Evolutionary conservation across 148 eudicot species (phyloP).

Genomic region (Rhododendron molle): DNA sequence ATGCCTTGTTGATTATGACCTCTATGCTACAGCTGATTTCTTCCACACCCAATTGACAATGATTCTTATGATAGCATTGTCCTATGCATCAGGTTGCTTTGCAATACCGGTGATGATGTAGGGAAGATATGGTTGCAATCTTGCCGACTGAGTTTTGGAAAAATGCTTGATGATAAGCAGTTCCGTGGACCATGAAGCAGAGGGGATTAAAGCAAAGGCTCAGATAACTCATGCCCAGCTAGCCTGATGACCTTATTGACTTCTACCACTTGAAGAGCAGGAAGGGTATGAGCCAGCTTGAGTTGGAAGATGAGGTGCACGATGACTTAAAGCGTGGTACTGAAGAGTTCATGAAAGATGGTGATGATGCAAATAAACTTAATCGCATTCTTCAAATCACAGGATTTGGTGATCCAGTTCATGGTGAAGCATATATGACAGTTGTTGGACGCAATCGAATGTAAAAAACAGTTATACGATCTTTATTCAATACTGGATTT

Average conservation of each 20-base stretch:
- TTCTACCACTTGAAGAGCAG: constrained; percentile 95
- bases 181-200: constrained; percentile 80
- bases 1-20: constrained; percentile 62
- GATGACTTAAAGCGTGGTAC: constrained; percentile 95
- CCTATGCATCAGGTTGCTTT: constrained; percentile 74
- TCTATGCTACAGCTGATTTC: constrained; percentile 78
- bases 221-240: constrained; percentile 75
- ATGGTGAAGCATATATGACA: constrained; percentile 93
- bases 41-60: constrained; percentile 84
- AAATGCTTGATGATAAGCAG: constrained; percentile 92
- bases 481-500: too few species aligned
- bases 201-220: constrained; percentile 84
- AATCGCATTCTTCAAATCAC: constrained; percentile 94
- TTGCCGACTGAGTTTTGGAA: constrained; percentile 80
- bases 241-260: constrained; percentile 94
- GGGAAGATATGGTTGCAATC: constrained; percentile 89
- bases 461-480: too few species aligned
- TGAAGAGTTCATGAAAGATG: constrained; percentile 79
- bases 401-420: too few species aligned
- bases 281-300: constrained; percentile 98
- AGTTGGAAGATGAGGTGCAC: constrained; percentile 93
- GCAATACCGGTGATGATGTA: constrained; percentile 57
- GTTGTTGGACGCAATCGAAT: constrained; percentile 17
- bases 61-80: constrained; percentile 84
- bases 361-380: constrained; percentile 79